Evolutionary conservation across 345 rosid species (phyloP).

Genomic region (Iberis pinnata): DNA sequence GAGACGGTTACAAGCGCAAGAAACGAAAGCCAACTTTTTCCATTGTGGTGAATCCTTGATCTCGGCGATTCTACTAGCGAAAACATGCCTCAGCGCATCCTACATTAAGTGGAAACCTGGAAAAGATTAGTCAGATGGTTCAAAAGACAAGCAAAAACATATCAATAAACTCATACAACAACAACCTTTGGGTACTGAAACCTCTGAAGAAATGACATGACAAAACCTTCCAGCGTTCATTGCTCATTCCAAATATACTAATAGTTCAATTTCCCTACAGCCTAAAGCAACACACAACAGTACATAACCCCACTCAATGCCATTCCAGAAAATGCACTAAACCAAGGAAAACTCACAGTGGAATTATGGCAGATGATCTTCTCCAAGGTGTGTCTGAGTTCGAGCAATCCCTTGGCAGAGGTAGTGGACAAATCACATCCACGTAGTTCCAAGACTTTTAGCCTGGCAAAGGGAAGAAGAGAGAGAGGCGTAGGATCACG

Average conservation of each 20-base stretch:
- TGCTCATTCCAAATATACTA: constrained; percentile 25
- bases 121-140: constrained; percentile 12
- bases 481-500: constrained; percentile 92
- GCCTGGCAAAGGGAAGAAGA: constrained; percentile 67
- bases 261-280: constrained; percentile 23
- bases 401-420: constrained; percentile 84
- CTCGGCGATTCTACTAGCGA: constrained; percentile 88
- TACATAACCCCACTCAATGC: constrained; percentile 20
- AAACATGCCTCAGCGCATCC: constrained; percentile 93
- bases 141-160: constrained; percentile 11
- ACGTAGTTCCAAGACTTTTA: constrained; percentile 75
- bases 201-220: constrained; percentile 22
- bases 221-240: constrained; percentile 22
- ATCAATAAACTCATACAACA: constrained; percentile 20
- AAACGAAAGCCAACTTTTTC: constrained; percentile 78
- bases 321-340: constrained; percentile 8
- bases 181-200: constrained; percentile 23
- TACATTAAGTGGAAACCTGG: constrained; percentile 25
- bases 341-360: constrained; percentile 52
- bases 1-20: constrained; percentile 77
- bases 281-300: constrained; percentile 14
- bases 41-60: constrained; percentile 81
- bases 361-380: constrained; percentile 91
- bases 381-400: constrained; percentile 79
- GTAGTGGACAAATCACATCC: constrained; percentile 93